Percentiles rank a stretch among this genome's conserved stretches.
phyloP scores from a whole-genome alignment of 805 yeast species.

The Myxozyma melibiosi region DNA sequence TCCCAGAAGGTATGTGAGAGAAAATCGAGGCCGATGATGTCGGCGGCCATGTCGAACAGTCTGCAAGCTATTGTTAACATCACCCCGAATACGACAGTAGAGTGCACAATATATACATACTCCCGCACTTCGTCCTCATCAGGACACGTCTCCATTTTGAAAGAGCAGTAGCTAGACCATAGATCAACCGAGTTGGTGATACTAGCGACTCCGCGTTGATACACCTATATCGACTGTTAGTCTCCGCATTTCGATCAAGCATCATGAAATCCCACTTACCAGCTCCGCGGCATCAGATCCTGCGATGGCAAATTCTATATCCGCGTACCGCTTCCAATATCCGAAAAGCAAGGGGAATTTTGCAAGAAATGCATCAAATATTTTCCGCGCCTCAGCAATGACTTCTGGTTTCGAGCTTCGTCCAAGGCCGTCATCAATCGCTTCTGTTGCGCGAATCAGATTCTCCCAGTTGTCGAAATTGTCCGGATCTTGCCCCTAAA shows the following conservation, averaged over 20 bases:
- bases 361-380: conserved; percentile 40
- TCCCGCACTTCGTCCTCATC: conserved; percentile 28
- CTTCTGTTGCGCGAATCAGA: conserved; percentile 39
- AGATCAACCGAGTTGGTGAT: conserved; percentile 41
- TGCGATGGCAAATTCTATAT: conserved; percentile 42
- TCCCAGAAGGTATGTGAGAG: conserved; percentile 85
- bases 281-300: conserved; percentile 40
- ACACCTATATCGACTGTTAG: conserved; percentile 34
- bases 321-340: conserved; percentile 49
- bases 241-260: not conserved
- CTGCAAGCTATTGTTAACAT: conserved; percentile 2
- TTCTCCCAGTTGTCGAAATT: conserved; percentile 43
- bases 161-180: conserved; percentile 46
- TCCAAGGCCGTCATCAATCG: conserved; percentile 40
- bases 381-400: conserved; percentile 36
- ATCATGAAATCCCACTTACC: conserved; percentile 10
- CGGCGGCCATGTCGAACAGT: conserved; percentile 53
- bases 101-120: conserved; percentile 1
- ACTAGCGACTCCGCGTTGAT: conserved; percentile 41
- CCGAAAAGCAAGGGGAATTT: conserved; percentile 46
- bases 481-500: conserved; percentile 38
- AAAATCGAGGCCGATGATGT: conserved; percentile 67
- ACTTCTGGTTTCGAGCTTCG: conserved; percentile 38
- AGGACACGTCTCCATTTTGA: conserved; percentile 38
- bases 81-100: not conserved